These are phyloP conservation scores for Colletotrichum falcatum DNA, from an alignment of 2,329 filamentous ascomycete genomes.

Conservation along the genomic window DNA sequence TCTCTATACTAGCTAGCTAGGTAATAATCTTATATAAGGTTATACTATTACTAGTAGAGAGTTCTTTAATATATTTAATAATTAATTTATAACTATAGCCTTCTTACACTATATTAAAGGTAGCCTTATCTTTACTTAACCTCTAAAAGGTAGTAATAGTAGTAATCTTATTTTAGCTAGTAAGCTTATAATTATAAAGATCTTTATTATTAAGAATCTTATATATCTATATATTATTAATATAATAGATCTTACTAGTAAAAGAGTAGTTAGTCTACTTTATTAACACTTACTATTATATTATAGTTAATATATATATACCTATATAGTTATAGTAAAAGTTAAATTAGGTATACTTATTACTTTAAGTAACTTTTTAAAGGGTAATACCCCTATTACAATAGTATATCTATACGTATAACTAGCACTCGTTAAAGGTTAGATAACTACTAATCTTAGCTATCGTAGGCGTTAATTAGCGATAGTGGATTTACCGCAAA, in stretches of 20 bases:
- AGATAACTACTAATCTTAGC: too few relatives aligned
- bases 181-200: not conserved
- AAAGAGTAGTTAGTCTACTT: not conserved
- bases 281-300: not conserved
- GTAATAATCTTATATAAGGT: not conserved
- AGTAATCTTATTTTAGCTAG: not conserved
- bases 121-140: not conserved
- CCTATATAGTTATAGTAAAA: not conserved
- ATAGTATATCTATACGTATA: not conserved
- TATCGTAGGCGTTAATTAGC: too few relatives aligned
- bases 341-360: not conserved
- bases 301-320: not conserved
- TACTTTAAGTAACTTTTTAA: not conserved
- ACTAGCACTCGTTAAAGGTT: not conserved
- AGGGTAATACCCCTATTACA: not conserved
- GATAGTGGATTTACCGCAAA: too few relatives aligned
- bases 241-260: too few relatives aligned
- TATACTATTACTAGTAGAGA: not conserved
- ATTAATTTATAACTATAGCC: not conserved
- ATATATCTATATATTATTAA: not conserved
- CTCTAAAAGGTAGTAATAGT: not conserved
- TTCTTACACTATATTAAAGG: not conserved
- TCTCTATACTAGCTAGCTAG: not conserved
- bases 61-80: not conserved
- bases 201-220: not conserved